Evolutionary conservation across 2,329 filamentous ascomycete genomes (phyloP), one percentile per base, ranked within the genome.

Genomic region (Grosmannia clavigera): DNA sequence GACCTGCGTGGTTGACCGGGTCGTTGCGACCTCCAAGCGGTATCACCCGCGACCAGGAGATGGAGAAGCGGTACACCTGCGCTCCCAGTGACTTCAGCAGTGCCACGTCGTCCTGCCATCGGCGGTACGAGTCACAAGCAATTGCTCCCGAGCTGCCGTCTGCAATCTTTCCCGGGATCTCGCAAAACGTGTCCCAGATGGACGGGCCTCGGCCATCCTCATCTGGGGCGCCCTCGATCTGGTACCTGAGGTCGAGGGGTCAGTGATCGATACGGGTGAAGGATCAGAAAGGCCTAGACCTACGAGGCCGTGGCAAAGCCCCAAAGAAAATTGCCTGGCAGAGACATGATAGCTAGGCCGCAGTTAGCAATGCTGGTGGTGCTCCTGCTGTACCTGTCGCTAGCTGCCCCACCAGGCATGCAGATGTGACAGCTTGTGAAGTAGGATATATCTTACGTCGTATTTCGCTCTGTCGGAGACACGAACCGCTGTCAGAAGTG

Each of bases 151-250:
- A 86, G 66, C 80, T 84, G 61, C 83, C 86, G 67, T 89, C 87
- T 60, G 89, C 88, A 67, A 94, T 91, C 74, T 94, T 95, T 68
- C 88, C 88, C 7, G 87, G 84, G 59, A 83, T 86, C 64, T 81
- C 81, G 74, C 87, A 92, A 76, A 95, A 95, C n/a, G 82, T 86
- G 74, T 95, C 90, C 90, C 90, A 95, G 72, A 95, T 94, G 63
- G 87, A 90, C 59, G 88, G 85, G 27, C 82, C 87, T 64, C 90
- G 87, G 65, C 90, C 90, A 70, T 92, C 90, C 69, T 86, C 81
- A 55, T 86, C 77, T 48, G 80, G 77, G 55, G 84, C 84, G 61
- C 90, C 90, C 76, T 95, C 90, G 66, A 95, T 88, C 72, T 95
- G 90, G 76, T 94, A 95, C 70, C 90, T 94, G 69, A 1, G 22